phyloP scores from a whole-genome alignment of 345 rosid genomes.

The Melaleuca quinquenervia region DNA sequence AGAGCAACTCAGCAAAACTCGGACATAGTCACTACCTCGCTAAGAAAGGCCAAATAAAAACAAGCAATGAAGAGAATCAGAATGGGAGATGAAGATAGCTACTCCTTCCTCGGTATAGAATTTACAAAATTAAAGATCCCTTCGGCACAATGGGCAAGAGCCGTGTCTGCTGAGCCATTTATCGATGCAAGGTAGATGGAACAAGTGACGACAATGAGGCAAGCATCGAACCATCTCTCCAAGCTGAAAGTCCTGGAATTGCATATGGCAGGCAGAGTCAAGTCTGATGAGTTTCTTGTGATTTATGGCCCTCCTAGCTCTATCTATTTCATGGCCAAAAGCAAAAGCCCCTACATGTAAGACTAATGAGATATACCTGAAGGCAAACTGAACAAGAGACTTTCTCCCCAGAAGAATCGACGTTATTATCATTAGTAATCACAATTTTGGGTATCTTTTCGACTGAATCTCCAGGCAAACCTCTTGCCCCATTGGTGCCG shows the following conservation, averaged over 20 bases:
- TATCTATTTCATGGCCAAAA: background rate
- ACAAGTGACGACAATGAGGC: slow-evolving; percentile 96
- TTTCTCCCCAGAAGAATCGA: slow-evolving; percentile 70
- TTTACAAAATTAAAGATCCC: slow-evolving; percentile 44
- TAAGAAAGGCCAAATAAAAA: background rate
- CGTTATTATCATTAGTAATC: slow-evolving; percentile 40
- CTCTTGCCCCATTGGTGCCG: slow-evolving; percentile 36
- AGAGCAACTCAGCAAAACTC: background rate
- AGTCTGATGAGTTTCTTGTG: background rate
- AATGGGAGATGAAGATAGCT: background rate
- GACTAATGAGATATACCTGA: slow-evolving; percentile 40
- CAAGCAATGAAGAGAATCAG: background rate
- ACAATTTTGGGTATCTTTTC: slow-evolving; percentile 73
- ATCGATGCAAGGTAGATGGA: slow-evolving; percentile 96
- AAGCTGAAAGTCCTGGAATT: slow-evolving; percentile 80
- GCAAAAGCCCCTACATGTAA: background rate
- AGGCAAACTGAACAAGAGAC: slow-evolving; percentile 93
- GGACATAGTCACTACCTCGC: background rate
- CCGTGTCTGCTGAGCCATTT: slow-evolving; percentile 84
- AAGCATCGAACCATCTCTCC: slow-evolving; percentile 84
- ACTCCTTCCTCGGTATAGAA: background rate
- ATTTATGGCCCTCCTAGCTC: background rate
- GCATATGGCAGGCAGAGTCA: background rate
- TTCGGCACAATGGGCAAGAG: slow-evolving; percentile 92
- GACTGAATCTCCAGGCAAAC: slow-evolving; percentile 68